Evolutionary conservation across 306 rosid species (phyloP), one percentile per base, ranked within the genome.

Genomic region (Cucurbita maxima): DNA sequence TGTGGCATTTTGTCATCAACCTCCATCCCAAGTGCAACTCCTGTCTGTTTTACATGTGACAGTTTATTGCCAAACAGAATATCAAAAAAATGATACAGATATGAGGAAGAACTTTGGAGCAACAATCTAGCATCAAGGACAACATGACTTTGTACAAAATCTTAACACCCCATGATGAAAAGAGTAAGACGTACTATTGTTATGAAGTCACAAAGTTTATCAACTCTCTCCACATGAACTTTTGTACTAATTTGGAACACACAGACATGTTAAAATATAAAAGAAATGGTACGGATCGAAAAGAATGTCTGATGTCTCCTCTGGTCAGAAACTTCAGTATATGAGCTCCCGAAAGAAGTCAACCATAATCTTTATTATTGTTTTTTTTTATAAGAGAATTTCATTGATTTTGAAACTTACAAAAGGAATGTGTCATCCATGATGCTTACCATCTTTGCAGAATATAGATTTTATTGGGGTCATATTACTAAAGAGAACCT

Each of bases 1-100:
- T 87, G 89, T 12, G 97, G 97, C 97, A 91, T 88, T 81, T 88
- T 88, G 84, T 91, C 97, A 70, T 91, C 97, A 77, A 91, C 94
- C 81, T 91, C 97, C 54, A 88, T 72, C 75, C 97, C 97, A 61
- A 91, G 96, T 53, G 97, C 97, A 81, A 91, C 97, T 66, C 97
- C 97, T 20, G 97, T 91, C 97, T 91, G 86, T 76, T 72, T 84
- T 73, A 77, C 84, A 85, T 25, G 52, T 34, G 82, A 61, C 75
- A 82, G 10, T 78, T 75, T 10, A 76, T 74, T 43, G 40, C 59
- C 66, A 20, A 77, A 58, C 57, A 72, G 47, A 74, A 10, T 19
- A 44, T 57, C 47, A 14, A 20, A 44, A 56, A 56, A 16, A 67
- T 18, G 40, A 50, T 51, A 82, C 51, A 58, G 61, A 70, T 8